Base-by-base conservation (phyloP, 202 grass and related monocot species). In the Dendrocalamus latiflorus region DNA sequence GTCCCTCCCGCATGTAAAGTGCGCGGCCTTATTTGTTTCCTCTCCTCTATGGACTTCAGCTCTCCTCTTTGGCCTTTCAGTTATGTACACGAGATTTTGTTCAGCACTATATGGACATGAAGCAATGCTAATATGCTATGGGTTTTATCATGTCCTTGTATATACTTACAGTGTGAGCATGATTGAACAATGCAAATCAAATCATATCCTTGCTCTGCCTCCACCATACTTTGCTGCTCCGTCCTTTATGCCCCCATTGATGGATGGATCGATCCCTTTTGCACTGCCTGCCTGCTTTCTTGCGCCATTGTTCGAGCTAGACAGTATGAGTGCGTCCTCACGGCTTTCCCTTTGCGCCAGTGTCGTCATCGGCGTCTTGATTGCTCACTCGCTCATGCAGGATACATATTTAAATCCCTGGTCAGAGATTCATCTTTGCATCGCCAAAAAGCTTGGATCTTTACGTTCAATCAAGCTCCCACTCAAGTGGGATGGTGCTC, bases 371-470 rank as follows among this genome's bases (percentile, higher is more conserved):
- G 49, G n/a, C 60, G 59, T 58, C 21, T 30, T 70, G 70, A 84
- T 84, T 75, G 81, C 61, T 75, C 33, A 55, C 63, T 81, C 10
- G 21, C 47, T 82, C 12, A 43, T 51, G 72, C 53, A 81, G 67
- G 45, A 63, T 39, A 73, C 59, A 65, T 83, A 85, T 91, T 89
- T 74, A 90, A 79, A 87, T 65, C 39, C 67, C 41, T 85, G 81
- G 93, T 91, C 88, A 89, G 80, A 93, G 83, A 89, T 87, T 91
- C 83, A 89, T 87, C 68, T 90, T 85, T 24, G 28, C 47, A 59
- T 34, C 28, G 44, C 85, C 47, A 38, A 80, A 89, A 86, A 77
- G 82, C 17, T 70, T 58, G 77, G 28, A 83, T 84, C 85, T 93
- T 93, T 95, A 83, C 48, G 83, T 79, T 87, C 80, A 89, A 89